Conservation (phyloP, 208 protist species). For the Naegleria lovaniensis region DNA sequence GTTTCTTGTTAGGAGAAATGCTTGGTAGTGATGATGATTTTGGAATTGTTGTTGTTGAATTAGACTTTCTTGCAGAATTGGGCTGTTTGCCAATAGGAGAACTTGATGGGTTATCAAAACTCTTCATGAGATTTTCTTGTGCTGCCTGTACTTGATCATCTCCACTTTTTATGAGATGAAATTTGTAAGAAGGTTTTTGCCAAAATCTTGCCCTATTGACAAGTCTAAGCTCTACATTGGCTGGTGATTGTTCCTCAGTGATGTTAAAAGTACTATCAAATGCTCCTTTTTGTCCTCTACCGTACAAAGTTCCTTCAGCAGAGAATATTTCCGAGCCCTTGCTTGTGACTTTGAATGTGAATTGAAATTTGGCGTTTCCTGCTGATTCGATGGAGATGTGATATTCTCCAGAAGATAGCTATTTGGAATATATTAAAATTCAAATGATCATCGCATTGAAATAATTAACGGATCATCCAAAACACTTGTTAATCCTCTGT, state of each 20-base stretch:
- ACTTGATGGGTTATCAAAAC: background rate
- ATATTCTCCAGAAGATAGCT: background rate
- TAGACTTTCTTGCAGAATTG: background rate
- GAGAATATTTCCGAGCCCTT: background rate
- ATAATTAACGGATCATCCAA: too few species aligned
- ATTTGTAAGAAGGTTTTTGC: background rate
- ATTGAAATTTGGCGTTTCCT: conserved; percentile 19
- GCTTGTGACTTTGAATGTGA: background rate
- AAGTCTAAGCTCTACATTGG: background rate
- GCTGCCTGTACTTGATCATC: background rate
- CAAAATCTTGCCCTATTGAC: conserved; percentile 1
- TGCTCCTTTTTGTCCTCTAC: background rate
- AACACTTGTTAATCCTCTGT: too few species aligned
- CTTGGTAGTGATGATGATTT: background rate
- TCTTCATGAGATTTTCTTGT: background rate
- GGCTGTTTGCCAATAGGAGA: background rate
- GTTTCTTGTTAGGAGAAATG: background rate
- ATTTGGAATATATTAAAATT: conserved; percentile 1
- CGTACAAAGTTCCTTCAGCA: background rate
- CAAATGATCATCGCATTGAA: background rate
- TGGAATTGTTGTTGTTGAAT: background rate
- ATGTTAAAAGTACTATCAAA: background rate
- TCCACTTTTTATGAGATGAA: background rate
- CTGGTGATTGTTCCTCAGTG: background rate
- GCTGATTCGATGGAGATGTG: background rate